Percentiles rank a stretch among this genome's conserved stretches.
Evolutionary conservation across 1,139 yeast genomes (phyloP).

Genomic region (Magnusiomyces magnusii): DNA sequence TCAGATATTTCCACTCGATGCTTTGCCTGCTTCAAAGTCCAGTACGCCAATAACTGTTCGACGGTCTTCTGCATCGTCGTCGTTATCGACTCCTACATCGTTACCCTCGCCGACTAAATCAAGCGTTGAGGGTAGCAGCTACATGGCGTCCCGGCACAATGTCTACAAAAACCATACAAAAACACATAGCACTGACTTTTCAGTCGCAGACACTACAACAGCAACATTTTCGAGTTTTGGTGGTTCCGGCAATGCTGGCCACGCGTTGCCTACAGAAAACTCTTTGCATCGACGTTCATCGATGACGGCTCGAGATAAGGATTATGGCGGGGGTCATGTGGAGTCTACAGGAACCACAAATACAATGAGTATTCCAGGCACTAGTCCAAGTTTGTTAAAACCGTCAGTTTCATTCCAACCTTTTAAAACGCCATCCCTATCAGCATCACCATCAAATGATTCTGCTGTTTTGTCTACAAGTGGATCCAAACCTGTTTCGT

Average conservation of each 20-base stretch:
- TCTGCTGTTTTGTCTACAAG: background rate
- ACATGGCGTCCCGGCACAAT: constrained; percentile 10
- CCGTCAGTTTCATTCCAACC: constrained; percentile 31
- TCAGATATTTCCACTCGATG: background rate
- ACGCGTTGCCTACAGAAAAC: background rate
- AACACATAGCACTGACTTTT: constrained; percentile 3
- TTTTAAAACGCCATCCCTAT: constrained; percentile 34
- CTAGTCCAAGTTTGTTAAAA: constrained; percentile 11
- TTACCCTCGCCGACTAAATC: constrained; percentile 8
- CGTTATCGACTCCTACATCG: background rate
- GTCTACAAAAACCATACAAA: constrained; percentile 10
- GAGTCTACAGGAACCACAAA: background rate
- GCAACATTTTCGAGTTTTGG: background rate
- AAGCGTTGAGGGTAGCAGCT: constrained; percentile 11
- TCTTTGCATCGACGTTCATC: background rate
- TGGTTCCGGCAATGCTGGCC: background rate
- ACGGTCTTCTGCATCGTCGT: background rate
- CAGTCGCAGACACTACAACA: background rate
- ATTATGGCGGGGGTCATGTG: background rate
- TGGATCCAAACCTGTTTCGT: constrained; percentile 24
- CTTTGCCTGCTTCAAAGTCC: background rate
- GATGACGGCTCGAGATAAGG: background rate
- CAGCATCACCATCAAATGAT: constrained; percentile 30
- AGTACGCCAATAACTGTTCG: background rate
- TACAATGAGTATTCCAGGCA: background rate